These are phyloP conservation scores for Aspergillus nomiae DNA, from an alignment of 2,329 filamentous ascomycete genomes.

Conservation along the genomic window DNA sequence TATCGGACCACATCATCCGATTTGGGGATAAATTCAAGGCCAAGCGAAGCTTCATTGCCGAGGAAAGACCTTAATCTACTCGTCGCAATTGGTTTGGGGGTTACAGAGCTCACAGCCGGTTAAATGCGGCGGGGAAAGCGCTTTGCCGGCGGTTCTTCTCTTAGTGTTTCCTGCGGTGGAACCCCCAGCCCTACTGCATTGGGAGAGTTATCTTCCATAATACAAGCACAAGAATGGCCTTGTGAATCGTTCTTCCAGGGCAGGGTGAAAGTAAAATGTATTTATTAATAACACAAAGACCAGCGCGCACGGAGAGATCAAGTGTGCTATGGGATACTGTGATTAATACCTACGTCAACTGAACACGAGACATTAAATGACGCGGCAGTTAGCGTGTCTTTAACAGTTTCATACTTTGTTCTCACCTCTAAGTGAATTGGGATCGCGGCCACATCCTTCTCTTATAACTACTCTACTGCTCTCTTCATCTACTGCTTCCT, in stretches of 20 bases:
- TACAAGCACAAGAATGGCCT: not conserved
- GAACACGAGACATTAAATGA: not conserved
- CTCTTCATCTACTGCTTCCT: not conserved
- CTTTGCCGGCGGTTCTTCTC: conserved; percentile 6
- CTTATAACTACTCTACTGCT: not conserved
- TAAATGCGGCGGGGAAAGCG: conserved; percentile 10
- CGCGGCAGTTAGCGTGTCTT: not conserved
- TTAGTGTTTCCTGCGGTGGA: not conserved
- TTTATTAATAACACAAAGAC: not conserved
- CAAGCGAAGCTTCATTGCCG: not conserved
- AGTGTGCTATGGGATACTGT: not conserved
- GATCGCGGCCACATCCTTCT: not conserved
- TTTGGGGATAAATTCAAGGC: not conserved
- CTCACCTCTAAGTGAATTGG: not conserved
- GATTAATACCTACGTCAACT: not conserved
- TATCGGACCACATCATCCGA: not conserved
- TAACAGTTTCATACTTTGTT: not conserved
- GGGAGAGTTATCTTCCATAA: not conserved
- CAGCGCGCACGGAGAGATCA: not conserved
- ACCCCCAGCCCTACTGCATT: not conserved
- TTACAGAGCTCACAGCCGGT: not conserved
- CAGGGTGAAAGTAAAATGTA: not conserved
- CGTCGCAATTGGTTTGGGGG: not conserved
- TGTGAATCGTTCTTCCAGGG: not conserved
- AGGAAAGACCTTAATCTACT: not conserved